phyloP scores from a whole-genome alignment of 2,329 filamentous ascomycete genomes.

The Fusarium agapanthi region DNA sequence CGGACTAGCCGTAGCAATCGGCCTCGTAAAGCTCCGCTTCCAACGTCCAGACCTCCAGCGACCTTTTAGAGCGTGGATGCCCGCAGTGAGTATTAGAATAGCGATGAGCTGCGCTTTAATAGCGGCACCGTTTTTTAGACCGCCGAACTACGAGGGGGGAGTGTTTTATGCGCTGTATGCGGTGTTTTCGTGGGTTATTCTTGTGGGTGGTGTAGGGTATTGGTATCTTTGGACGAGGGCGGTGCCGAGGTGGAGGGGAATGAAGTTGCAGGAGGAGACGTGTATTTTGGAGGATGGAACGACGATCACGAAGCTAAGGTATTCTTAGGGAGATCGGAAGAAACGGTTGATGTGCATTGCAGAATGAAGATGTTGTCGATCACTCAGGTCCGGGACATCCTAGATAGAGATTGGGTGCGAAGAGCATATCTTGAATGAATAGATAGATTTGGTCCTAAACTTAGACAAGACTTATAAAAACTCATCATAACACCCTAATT shows the following conservation, averaged over 20 bases:
- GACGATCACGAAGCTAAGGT: slow-evolving; percentile 65
- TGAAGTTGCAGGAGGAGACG: slow-evolving; percentile 68
- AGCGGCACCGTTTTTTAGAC: slow-evolving; percentile 69
- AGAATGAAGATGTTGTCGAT: background rate
- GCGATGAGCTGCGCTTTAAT: slow-evolving; percentile 63
- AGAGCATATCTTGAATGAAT: background rate
- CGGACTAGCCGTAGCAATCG: slow-evolving; percentile 63
- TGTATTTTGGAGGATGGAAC: slow-evolving; percentile 73
- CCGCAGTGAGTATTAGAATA: slow-evolving; percentile 65
- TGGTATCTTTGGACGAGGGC: slow-evolving; percentile 73
- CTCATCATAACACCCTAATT: too few relatives aligned
- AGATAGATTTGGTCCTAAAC: background rate
- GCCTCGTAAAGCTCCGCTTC: slow-evolving; percentile 68
- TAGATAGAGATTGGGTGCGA: background rate
- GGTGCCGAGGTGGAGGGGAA: slow-evolving; percentile 67
- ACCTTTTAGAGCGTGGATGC: slow-evolving; percentile 72
- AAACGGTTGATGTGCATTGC: background rate
- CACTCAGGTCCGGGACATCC: background rate
- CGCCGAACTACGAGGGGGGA: slow-evolving; percentile 55
- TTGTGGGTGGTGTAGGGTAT: slow-evolving; percentile 64
- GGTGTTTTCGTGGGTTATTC: slow-evolving; percentile 62
- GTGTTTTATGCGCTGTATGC: slow-evolving; percentile 65
- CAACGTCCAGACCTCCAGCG: slow-evolving; percentile 67
- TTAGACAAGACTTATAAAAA: background rate
- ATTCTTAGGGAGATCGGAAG: background rate